phyloP scores from a whole-genome alignment of 768 basidiomycete species.

The Tremella mesenterica region DNA sequence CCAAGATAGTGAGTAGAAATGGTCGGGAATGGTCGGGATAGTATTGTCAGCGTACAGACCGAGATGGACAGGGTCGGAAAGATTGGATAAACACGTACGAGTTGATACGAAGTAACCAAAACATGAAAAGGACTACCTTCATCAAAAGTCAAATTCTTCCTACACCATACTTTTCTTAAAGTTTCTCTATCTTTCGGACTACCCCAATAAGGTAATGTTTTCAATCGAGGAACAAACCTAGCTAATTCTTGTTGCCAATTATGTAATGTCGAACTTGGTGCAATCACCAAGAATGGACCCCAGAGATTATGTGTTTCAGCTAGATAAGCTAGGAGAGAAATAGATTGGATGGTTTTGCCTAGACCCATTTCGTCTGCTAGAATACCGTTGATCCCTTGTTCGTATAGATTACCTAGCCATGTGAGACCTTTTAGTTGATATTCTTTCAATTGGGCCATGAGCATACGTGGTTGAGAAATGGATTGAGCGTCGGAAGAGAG shows the following conservation, averaged over 20 bases:
- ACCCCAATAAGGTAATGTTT: conserved; percentile 97
- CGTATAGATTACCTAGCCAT: conserved; percentile 94
- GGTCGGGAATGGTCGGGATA: too few relatives aligned
- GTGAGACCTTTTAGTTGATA: conserved; percentile 97
- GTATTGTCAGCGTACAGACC: too few relatives aligned
- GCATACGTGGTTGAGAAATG: conserved; percentile 85
- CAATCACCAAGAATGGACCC: conserved; percentile 98
- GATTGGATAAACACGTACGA: conserved; percentile 54
- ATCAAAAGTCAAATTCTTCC: conserved; percentile 90
- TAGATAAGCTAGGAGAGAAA: conserved; percentile 87
- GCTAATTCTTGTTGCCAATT: conserved; percentile 99
- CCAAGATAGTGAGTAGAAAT: too few relatives aligned
- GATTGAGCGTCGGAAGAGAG: conserved; percentile 74
- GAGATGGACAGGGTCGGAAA: too few relatives aligned
- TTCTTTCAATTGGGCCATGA: conserved; percentile 94
- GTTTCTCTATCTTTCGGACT: conserved; percentile 91
- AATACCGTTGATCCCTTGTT: conserved; percentile 99
- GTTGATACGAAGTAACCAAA: conserved; percentile 90
- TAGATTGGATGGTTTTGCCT: conserved; percentile 80
- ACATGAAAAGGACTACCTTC: conserved; percentile 94
- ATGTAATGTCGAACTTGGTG: conserved; percentile 92
- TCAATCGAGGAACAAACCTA: conserved; percentile 84
- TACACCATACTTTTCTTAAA: conserved; percentile 93
- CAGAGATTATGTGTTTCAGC: conserved; percentile 97
- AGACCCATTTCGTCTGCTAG: conserved; percentile 97